Evolutionary conservation across 768 basidiomycete genomes (phyloP), one percentile per base, ranked within the genome.

Genomic region (Gloeostereum incarnatum): DNA sequence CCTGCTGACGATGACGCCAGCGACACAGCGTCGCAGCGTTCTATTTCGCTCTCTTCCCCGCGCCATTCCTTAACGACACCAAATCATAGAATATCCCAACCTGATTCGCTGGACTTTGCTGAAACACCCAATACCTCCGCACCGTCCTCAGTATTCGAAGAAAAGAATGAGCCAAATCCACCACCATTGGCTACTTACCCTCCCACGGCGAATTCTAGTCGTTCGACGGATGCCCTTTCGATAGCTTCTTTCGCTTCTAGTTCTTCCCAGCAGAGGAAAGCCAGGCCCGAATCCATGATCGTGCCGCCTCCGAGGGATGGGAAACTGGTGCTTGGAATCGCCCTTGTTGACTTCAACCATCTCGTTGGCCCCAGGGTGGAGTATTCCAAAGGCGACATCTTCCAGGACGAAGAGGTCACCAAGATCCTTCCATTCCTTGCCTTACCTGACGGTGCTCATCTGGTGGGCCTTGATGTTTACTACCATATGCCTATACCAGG

Each of bases 291-390:
- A 51, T 86, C 83, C 3, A 61, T 86, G 54, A 51, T 91, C 6
- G 57, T 86, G n/a, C 68, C 72, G 21, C 66, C 78, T 11, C 66
- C 71, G 0, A n/a, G n/a, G n/a, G 60, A 60, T n/a, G 62, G 65
- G 4, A 78, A 78, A 5, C 61, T 92, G 16, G 68, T 94, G 11
- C 66, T 93, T 4, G 92, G 92, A 3, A 80, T 94, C 38, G 90
- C 88, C 2, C 63, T 96, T n/a, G 81, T 96, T 23, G 92, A 96
- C 54, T 96, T 96, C 55, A 92, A 96, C 56, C 92, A 96, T 61
- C 60, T 92, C 53, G 92, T 91, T 54, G 96, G 96, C 1, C 96
- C 96, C 14, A 80, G 76, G 34, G 85, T 98, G 39, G 92, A 99
- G 49, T 84, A 87, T 44, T 75, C 73, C 13, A 66, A 75, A 49